Evolutionary conservation across 371 early-diverging fungal genomes (phyloP).

Genomic region (Fennellomyces sp.): DNA sequence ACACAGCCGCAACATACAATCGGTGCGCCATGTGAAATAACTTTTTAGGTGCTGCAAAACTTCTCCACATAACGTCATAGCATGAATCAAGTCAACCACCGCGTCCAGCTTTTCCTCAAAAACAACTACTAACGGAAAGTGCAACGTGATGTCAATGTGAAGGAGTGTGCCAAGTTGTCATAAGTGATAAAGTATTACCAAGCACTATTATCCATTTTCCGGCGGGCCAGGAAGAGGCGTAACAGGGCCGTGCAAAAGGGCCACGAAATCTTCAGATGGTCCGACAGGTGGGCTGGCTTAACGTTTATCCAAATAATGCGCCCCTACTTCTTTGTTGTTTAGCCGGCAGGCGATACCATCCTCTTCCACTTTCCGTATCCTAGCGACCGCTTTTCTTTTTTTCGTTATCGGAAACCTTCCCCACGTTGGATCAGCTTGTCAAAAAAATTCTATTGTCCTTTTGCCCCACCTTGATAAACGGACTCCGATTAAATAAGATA

Average conservation of each 20-base stretch:
- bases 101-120: background rate
- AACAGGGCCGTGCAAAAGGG: conserved; percentile 17
- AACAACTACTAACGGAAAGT: too few relatives aligned
- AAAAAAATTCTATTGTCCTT: background rate
- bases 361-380: background rate
- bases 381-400: background rate
- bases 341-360: background rate
- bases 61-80: conserved; percentile 5
- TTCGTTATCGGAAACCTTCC: background rate
- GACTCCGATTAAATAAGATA: conserved; percentile 1
- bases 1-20: conserved; percentile 8
- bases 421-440: background rate
- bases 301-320: background rate
- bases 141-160: too few relatives aligned
- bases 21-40: conserved; percentile 15
- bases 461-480: background rate
- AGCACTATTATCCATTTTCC: conserved; percentile 1
- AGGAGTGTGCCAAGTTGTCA: background rate
- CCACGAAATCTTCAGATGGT: conserved; percentile 7
- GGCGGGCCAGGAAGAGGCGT: conserved; percentile 11
- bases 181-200: background rate
- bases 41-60: background rate
- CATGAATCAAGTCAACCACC: background rate
- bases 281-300: conserved; percentile 8
- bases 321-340: conserved; percentile 1